These are phyloP conservation scores for Pelargonium exstipulatum DNA, from an alignment of 441 rosid genomes.

Conservation along the genomic window DNA sequence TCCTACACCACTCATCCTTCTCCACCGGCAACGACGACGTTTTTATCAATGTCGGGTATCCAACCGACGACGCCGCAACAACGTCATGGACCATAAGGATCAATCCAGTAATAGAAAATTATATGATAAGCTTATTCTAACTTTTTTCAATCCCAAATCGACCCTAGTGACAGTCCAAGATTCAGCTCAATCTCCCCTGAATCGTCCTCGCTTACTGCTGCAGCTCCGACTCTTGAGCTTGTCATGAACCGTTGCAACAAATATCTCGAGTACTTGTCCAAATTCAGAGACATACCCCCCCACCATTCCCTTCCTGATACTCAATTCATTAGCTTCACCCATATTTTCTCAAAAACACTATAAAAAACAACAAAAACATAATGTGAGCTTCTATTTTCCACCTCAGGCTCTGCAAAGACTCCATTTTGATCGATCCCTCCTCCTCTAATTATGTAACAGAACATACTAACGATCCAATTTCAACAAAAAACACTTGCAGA, in stretches of 20 bases:
- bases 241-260: conserved; percentile 42
- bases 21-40: conserved; percentile 50
- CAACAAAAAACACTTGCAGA: background rate
- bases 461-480: background rate
- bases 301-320: background rate
- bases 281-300: background rate
- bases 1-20: too few species aligned
- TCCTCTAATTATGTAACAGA: too few species aligned
- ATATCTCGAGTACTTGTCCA: conserved; percentile 25
- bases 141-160: conserved; percentile 63
- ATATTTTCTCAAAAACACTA: background rate
- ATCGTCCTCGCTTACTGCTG: conserved; percentile 13
- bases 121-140: conserved; percentile 35
- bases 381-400: background rate
- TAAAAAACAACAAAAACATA: too few species aligned
- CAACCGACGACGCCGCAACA: background rate
- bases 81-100: conserved; percentile 19
- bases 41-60: conserved; percentile 32
- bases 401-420: background rate
- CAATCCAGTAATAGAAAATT: conserved; percentile 57
- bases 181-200: conserved; percentile 49
- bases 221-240: conserved; percentile 12
- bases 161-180: conserved; percentile 69
- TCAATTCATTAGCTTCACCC: background rate
- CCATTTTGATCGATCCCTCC: background rate